Evolutionary conservation across 202 grass and related monocot species (phyloP).

Genomic region (Alloteropsis angusta): DNA sequence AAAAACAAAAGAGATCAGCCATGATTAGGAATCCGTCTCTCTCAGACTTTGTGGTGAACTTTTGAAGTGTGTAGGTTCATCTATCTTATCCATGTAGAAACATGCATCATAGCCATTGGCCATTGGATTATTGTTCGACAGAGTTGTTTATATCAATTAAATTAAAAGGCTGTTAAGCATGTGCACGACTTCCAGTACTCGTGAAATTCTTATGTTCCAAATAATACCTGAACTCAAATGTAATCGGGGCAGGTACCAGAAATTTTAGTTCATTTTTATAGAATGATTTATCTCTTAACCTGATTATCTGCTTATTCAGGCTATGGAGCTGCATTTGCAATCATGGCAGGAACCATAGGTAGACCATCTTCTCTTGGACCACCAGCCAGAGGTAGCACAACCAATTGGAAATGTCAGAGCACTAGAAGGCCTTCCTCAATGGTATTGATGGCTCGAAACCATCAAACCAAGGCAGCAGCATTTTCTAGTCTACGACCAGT

Average conservation of each 20-base stretch:
- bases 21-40: not conserved
- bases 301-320: slow-evolving; percentile 8
- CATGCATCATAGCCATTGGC: not conserved
- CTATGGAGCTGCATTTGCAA: slow-evolving; percentile 21
- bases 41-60: not conserved
- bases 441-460: not conserved
- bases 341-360: slow-evolving; percentile 4
- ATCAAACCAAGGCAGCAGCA: not conserved
- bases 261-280: not conserved
- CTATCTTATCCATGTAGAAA: not conserved
- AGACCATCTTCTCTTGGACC: not conserved
- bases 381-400: not conserved
- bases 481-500: not conserved
- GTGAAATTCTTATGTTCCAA: not conserved
- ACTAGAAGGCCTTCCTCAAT: not conserved
- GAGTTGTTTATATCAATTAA: not conserved
- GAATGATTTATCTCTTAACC: not conserved
- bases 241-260: not conserved
- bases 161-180: not conserved
- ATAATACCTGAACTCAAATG: not conserved
- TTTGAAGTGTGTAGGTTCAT: not conserved
- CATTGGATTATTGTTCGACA: not conserved
- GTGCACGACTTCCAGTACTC: not conserved
- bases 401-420: not conserved
- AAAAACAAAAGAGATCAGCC: not conserved